Conservation (phyloP, 148 eudicot genomes). For the Rheum nobile region DNA sequence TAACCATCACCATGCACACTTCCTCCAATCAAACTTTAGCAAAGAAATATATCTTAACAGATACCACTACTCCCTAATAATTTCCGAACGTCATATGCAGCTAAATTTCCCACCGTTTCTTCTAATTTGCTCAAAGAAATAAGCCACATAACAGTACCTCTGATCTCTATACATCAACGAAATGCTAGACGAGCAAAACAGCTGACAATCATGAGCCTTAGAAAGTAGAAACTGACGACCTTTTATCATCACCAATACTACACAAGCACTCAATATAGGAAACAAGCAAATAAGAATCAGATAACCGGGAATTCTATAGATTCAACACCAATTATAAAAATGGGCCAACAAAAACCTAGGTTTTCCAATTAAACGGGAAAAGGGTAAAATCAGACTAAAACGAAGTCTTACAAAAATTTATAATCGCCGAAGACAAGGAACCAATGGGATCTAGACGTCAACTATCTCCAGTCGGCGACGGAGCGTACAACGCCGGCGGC, state of each 20-base stretch:
- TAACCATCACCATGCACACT: neutral
- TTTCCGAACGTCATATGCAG: neutral
- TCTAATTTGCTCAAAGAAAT: neutral
- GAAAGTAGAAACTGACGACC: no score
- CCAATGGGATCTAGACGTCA: neutral
- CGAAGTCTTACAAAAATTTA: neutral
- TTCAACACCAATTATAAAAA: neutral
- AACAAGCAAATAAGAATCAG: neutral
- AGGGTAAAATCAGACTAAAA: neutral
- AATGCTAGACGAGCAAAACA: neutral
- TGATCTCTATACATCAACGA: neutral
- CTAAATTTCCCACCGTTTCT: neutral
- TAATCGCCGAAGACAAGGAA: neutral
- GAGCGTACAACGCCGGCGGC: neutral
- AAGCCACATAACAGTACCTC: neutral
- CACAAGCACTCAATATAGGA: neutral
- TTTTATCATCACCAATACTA: no score
- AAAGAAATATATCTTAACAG: neutral
- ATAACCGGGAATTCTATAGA: neutral
- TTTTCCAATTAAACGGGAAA: neutral
- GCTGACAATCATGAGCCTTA: neutral
- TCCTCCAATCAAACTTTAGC: neutral
- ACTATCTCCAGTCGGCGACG: neutral
- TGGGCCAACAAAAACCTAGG: constrained; percentile 2
- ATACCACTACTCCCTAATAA: neutral